Evolutionary conservation across 805 yeast species (phyloP).

Genomic region (Candida piceae): DNA sequence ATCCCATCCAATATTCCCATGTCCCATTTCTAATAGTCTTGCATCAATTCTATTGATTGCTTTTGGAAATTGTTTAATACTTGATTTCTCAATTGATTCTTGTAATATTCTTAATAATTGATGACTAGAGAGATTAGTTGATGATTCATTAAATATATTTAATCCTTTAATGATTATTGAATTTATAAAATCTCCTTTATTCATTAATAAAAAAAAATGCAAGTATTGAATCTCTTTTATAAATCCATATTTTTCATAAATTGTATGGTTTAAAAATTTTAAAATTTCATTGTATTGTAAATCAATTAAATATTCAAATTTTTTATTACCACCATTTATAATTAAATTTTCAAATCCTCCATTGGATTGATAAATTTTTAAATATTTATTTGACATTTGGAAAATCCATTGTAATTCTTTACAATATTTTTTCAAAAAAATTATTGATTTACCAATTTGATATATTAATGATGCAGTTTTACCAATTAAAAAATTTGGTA

Average conservation of each 20-base stretch:
- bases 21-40: constrained; percentile 66
- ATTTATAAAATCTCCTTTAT: constrained; percentile 80
- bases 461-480: constrained; percentile 41
- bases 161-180: constrained; percentile 52
- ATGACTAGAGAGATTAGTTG: constrained; percentile 58
- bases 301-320: constrained; percentile 32
- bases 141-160: constrained; percentile 51
- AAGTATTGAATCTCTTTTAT: constrained; percentile 54
- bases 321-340: constrained; percentile 23
- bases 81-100: constrained; percentile 55
- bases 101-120: constrained; percentile 60
- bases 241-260: constrained; percentile 47
- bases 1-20: constrained; percentile 82
- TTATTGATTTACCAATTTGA: constrained; percentile 68
- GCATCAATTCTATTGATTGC: constrained; percentile 79
- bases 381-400: constrained; percentile 9
- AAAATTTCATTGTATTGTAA: constrained; percentile 49
- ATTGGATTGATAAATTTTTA: constrained; percentile 5
- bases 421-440: constrained; percentile 61
- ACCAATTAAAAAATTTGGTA: constrained; percentile 42
- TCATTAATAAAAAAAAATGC: constrained; percentile 63
- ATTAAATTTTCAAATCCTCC: too few species aligned
- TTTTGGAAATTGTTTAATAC: too few species aligned
- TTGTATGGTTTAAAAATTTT: constrained; percentile 42
- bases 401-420: constrained; percentile 58